These are phyloP conservation scores for Globisporangium nagaii DNA, from an alignment of 352 stramenopile species.

Conservation along the genomic window DNA sequence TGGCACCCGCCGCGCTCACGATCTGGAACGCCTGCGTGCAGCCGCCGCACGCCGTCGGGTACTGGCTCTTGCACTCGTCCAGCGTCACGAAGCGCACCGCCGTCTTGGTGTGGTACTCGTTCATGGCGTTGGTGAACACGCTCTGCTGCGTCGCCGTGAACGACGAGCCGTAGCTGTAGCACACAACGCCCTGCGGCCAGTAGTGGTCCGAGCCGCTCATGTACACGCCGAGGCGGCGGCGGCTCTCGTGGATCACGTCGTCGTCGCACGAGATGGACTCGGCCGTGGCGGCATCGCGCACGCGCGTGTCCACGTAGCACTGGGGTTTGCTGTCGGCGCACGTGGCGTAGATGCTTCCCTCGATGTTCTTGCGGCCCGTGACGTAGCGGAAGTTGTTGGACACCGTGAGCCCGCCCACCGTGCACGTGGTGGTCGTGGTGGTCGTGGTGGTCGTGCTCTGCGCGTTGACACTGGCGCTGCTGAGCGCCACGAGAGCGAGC, in stretches of 20 bases:
- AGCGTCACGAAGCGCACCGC: conserved; percentile 29
- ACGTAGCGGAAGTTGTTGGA: conserved; percentile 23
- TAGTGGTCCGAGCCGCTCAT: conserved; percentile 20
- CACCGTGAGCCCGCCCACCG: conserved; percentile 12
- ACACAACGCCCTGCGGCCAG: conserved; percentile 35
- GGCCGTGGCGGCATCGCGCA: conserved; percentile 20
- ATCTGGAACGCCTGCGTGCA: conserved; percentile 34
- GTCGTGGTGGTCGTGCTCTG: conserved; percentile 3
- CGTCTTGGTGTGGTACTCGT: conserved; percentile 27
- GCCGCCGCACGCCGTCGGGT: conserved; percentile 28
- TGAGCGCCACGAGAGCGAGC: neutral
- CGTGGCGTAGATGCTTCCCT: conserved; percentile 37
- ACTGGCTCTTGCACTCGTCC: conserved; percentile 20
- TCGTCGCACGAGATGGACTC: conserved; percentile 25
- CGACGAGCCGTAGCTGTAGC: conserved; percentile 21
- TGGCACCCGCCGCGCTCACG: conserved; percentile 16
- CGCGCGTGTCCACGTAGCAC: conserved; percentile 29
- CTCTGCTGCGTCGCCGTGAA: conserved; percentile 26
- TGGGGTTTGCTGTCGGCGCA: conserved; percentile 17
- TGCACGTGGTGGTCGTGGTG: conserved; percentile 8
- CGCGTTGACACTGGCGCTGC: neutral
- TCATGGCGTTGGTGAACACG: conserved; percentile 32
- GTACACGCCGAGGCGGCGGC: conserved; percentile 32
- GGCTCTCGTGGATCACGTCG: conserved; percentile 28
- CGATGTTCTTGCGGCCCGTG: conserved; percentile 23